These are phyloP conservation scores for Rosa hybrid DNA, from an alignment of 331 rosid species.

Conservation along the genomic window DNA sequence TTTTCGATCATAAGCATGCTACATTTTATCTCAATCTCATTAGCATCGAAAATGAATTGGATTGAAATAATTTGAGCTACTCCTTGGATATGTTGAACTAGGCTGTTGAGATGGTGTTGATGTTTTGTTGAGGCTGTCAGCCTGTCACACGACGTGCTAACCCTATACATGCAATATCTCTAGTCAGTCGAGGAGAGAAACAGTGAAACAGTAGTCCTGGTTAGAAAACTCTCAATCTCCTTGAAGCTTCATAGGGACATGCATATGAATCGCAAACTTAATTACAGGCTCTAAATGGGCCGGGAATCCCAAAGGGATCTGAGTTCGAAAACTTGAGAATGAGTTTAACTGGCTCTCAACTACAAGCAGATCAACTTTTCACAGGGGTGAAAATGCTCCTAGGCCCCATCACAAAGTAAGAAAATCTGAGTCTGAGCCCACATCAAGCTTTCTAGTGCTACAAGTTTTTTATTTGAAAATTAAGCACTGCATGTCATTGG, in stretches of 20 bases:
- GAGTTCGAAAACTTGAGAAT: neutral
- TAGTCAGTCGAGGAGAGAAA: too few relatives aligned
- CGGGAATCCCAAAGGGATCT: neutral
- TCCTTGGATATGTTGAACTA: too few relatives aligned
- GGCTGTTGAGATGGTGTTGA: too few relatives aligned
- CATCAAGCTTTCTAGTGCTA: too few relatives aligned
- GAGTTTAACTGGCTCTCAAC: neutral
- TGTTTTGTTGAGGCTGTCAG: neutral
- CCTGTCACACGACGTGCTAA: neutral
- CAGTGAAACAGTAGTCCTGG: neutral
- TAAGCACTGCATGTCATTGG: neutral
- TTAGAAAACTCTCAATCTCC: neutral
- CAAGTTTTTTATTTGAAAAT: too few relatives aligned
- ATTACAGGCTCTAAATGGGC: neutral
- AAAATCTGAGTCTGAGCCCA: too few relatives aligned
- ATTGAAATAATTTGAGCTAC: too few relatives aligned
- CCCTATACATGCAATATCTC: too few relatives aligned
- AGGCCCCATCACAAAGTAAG: too few relatives aligned
- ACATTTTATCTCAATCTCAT: too few relatives aligned
- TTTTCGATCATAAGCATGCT: neutral
- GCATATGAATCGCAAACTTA: neutral
- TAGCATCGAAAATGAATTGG: too few relatives aligned
- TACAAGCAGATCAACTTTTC: too few relatives aligned
- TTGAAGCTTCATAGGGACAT: neutral
- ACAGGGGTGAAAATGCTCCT: neutral